A percentile compares a stretch with the other conserved stretches of the same genome.
These are phyloP conservation scores for Fusarium lyarnte DNA, from an alignment of 2,329 filamentous ascomycete genomes.

Conservation along the genomic window DNA sequence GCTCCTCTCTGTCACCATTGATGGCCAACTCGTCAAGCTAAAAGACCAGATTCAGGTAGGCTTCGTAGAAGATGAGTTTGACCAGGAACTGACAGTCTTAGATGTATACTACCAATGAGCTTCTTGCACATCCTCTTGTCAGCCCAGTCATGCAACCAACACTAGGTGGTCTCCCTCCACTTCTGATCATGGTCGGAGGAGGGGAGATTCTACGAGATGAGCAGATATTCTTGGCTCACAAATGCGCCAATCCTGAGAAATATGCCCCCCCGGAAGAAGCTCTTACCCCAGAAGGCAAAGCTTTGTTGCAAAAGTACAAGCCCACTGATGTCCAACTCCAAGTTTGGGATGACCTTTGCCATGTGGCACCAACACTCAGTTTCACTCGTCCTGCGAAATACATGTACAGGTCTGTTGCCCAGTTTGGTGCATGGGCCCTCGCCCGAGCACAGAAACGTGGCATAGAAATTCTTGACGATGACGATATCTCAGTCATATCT, in stretches of 20 bases:
- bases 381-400: constrained; percentile 96
- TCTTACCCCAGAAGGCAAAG: constrained; percentile 70
- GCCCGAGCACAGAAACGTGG: constrained; percentile 81
- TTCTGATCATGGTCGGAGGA: constrained; percentile 87
- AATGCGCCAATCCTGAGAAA: constrained; percentile 82
- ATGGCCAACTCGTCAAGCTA: constrained; percentile 75
- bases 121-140: constrained; percentile 87
- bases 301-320: constrained; percentile 71
- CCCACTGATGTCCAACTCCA: constrained; percentile 94
- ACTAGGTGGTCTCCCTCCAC: constrained; percentile 86
- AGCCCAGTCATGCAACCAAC: constrained; percentile 90
- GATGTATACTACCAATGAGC: constrained; percentile 82
- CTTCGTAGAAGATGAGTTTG: not conserved
- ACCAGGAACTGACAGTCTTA: constrained; percentile 49
- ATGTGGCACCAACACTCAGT: constrained; percentile 91
- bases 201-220: constrained; percentile 92
- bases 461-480: constrained; percentile 85
- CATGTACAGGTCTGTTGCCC: constrained; percentile 92
- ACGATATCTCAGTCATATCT: constrained; percentile 79
- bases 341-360: constrained; percentile 95
- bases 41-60: constrained; percentile 91
- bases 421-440: constrained; percentile 92
- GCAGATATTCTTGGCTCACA: constrained; percentile 94
- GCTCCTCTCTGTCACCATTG: constrained; percentile 72
- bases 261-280: constrained; percentile 76